These are phyloP conservation scores for Rhizophagus clarus DNA, from an alignment of 192 early-diverging fungal genomes.

Conservation along the genomic window DNA sequence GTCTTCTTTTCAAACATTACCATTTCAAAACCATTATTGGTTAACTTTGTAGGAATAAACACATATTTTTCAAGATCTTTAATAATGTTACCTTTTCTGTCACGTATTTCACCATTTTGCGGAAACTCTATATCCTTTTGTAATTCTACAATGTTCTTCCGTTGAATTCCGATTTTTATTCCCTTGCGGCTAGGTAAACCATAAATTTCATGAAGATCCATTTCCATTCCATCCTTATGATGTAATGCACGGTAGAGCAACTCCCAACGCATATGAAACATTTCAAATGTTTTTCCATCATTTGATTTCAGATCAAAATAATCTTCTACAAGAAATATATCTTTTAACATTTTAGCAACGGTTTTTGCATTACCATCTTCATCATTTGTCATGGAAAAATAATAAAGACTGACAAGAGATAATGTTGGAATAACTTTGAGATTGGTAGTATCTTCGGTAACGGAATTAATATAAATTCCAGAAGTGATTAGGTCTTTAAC, in stretches of 20 bases:
- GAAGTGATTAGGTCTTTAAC: background rate
- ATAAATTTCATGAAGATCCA: background rate
- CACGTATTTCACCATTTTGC: too few species aligned
- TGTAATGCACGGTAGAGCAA: background rate
- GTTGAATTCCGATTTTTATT: too few species aligned
- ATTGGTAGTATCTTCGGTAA: background rate
- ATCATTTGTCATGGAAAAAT: background rate
- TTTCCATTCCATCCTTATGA: background rate
- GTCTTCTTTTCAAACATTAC: too few species aligned
- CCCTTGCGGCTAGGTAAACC: background rate
- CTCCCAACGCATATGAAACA: background rate
- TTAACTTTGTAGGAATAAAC: too few species aligned
- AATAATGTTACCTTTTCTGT: too few species aligned
- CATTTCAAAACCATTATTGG: too few species aligned
- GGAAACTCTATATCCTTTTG: too few species aligned
- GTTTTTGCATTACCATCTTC: background rate
- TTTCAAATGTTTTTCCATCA: too few species aligned
- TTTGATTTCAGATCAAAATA: background rate
- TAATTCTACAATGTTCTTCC: too few species aligned
- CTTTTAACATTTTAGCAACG: background rate
- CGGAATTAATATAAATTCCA: slow-evolving; percentile 17
- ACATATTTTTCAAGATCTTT: too few species aligned
- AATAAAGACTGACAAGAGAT: background rate
- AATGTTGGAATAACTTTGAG: slow-evolving; percentile 2
- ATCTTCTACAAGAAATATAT: background rate